Evolutionary conservation across 164 flowering plant species (phyloP).

Genomic region (Sextonia rubra): DNA sequence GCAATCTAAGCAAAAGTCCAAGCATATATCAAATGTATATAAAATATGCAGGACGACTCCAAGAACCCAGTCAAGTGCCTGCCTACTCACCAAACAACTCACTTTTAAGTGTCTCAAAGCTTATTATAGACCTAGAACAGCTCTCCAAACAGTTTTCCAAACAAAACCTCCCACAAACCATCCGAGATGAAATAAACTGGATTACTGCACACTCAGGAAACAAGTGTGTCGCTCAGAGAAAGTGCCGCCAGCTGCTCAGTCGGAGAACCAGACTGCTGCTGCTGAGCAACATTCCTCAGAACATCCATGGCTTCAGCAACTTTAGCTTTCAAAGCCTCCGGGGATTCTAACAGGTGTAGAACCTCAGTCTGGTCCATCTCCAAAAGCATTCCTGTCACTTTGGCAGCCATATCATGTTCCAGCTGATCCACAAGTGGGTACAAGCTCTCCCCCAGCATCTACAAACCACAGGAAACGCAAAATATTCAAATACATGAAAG

Average conservation of each 20-base stretch:
- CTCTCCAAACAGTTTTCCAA: neutral
- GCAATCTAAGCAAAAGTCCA: too few species aligned
- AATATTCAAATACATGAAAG: neutral
- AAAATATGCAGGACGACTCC: too few species aligned
- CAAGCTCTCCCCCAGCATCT: constrained; percentile 80
- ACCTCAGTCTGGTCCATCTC: constrained; percentile 93
- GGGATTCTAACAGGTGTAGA: constrained; percentile 74
- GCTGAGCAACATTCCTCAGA: constrained; percentile 52
- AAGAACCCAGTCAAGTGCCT: too few species aligned
- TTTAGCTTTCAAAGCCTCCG: constrained; percentile 71
- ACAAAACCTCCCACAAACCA: neutral
- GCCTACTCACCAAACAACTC: too few species aligned
- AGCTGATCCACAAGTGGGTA: constrained; percentile 76
- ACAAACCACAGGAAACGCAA: neutral
- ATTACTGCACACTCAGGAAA: constrained; percentile 22
- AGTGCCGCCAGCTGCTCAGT: constrained; percentile 56
- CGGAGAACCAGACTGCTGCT: constrained; percentile 36
- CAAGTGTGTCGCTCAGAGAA: constrained; percentile 51
- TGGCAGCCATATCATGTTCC: constrained; percentile 69
- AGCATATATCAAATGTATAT: too few species aligned
- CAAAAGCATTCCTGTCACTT: constrained; percentile 84
- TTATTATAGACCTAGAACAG: too few species aligned
- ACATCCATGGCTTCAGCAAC: constrained; percentile 84
- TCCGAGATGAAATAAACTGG: neutral
- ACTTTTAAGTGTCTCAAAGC: neutral